A percentile compares a stretch with the other conserved stretches of the same genome.
These are phyloP conservation scores for Nyssa sinensis DNA, from an alignment of 148 eudicot species.

Conservation along the genomic window DNA sequence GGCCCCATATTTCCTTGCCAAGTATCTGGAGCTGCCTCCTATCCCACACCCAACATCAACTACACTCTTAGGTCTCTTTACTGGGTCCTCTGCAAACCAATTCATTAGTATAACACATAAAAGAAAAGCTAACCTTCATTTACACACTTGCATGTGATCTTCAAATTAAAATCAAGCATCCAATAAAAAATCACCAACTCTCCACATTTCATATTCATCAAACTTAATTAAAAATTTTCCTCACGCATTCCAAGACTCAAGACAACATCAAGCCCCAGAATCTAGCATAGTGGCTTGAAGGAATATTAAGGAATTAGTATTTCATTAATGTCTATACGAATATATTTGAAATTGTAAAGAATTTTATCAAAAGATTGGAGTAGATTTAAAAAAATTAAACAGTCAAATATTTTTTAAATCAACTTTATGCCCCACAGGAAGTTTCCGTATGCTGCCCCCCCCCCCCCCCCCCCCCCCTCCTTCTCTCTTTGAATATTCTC, in stretches of 20 bases:
- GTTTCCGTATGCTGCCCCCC: too few species aligned
- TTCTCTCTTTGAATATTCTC: too few species aligned
- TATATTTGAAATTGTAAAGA: too few species aligned
- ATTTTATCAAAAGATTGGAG: too few species aligned
- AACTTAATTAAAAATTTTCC: neutral
- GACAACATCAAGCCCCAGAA: neutral
- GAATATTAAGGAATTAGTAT: neutral
- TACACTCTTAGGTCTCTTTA: conserved; percentile 41
- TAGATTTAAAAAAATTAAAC: too few species aligned
- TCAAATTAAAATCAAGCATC: neutral
- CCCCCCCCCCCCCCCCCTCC: too few species aligned
- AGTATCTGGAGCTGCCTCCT: conserved; percentile 86
- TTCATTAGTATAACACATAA: neutral
- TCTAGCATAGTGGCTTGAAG: too few species aligned
- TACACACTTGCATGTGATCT: neutral
- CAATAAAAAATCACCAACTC: neutral
- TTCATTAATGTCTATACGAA: too few species aligned
- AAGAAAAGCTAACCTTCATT: neutral
- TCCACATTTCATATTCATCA: neutral
- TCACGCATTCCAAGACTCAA: neutral
- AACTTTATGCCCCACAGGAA: too few species aligned
- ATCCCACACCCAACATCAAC: conserved; percentile 96
- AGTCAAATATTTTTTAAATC: too few species aligned
- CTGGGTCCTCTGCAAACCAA: conserved; percentile 55
- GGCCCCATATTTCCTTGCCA: conserved; percentile 68